Evolutionary conservation across 2,329 filamentous ascomycete genomes (phyloP), one percentile per base, ranked within the genome.

Genomic region (Verticillium dahliae): DNA sequence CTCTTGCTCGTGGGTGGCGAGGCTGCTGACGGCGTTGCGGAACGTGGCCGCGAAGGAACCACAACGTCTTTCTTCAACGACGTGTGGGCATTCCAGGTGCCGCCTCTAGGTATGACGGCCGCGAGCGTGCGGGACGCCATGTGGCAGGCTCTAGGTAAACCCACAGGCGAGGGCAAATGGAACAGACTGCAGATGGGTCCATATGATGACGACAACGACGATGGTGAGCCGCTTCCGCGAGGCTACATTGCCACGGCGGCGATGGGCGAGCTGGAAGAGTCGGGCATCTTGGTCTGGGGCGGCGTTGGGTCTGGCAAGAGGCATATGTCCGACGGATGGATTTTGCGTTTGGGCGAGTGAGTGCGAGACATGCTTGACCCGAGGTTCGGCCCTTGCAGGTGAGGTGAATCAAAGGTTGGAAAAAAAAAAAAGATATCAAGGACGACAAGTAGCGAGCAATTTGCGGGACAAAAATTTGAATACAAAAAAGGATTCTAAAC

Each of bases 11-110:
- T 82, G 56, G 80, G 89, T 65, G 87, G 87, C 55, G 85, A 89
- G 73, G 39, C 41, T 6, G 41, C 33, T 15, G 58, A 59, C 10
- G 58, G 35, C 10, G 27, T 34, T 14, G 41, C 58, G 6, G 41
- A 35, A 5, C 31, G 41, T 0, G 58, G 58, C 10, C 72, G 75
- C 31, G 73, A 76, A 52, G 78, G 84, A 2, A 81, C 79, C 65
- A 68, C 72, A 13, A 71, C 78, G 1, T 83, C 81, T 34, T 79
- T 84, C 66, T 77, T 76, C 18, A 80, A 73, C 15, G 86, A 89
- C 69, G 80, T 87, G 18, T 90, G 87, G 87, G 79, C 81, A 15
- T 89, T 86, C 73, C 83, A 86, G 72, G 78, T 86, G 18, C 85
- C 83, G 10, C 79, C 83, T 10, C 71, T 79, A 56, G 79, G 81